Percentiles rank a stretch among this genome's conserved stretches.
These are phyloP conservation scores for Syncephalastrum sp. DNA, from an alignment of 371 early-diverging fungal genomes.

Conservation along the genomic window DNA sequence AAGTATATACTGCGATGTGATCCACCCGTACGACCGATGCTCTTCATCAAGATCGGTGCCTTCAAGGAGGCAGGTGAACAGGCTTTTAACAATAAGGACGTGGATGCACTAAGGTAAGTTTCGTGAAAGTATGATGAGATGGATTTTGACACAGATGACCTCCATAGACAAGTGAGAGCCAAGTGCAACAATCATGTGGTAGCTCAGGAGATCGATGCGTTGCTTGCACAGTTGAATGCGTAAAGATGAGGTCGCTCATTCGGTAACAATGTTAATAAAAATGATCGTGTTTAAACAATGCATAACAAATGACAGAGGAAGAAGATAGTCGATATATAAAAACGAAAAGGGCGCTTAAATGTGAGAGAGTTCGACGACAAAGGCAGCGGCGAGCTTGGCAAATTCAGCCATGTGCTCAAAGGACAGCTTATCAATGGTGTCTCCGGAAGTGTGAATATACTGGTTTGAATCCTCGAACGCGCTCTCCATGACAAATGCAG, in stretches of 20 bases:
- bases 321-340: not conserved
- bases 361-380: conserved; percentile 79
- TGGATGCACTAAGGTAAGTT: conserved; percentile 61
- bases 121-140: not conserved
- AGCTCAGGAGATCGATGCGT: conserved; percentile 53
- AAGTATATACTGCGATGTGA: conserved; percentile 81
- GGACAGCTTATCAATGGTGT: conserved; percentile 68
- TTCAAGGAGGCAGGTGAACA: conserved; percentile 80
- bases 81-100: conserved; percentile 67
- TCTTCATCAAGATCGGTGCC: conserved; percentile 76
- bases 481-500: conserved; percentile 87
- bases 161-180: conserved; percentile 47
- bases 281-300: no score
- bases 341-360: no score
- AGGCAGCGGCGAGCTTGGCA: conserved; percentile 78
- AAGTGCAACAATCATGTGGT: conserved; percentile 55
- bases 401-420: conserved; percentile 89
- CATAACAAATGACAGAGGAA: conserved; percentile 17
- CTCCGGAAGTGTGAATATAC: conserved; percentile 74
- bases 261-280: no score
- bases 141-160: not conserved
- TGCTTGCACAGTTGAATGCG: conserved; percentile 48
- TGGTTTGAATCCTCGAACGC: conserved; percentile 67
- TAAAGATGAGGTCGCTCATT: conserved; percentile 10
- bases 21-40: conserved; percentile 58